These are phyloP conservation scores for Suhomyces panamericanus DNA, from an alignment of 1,139 yeast genomes.

Conservation along the genomic window DNA sequence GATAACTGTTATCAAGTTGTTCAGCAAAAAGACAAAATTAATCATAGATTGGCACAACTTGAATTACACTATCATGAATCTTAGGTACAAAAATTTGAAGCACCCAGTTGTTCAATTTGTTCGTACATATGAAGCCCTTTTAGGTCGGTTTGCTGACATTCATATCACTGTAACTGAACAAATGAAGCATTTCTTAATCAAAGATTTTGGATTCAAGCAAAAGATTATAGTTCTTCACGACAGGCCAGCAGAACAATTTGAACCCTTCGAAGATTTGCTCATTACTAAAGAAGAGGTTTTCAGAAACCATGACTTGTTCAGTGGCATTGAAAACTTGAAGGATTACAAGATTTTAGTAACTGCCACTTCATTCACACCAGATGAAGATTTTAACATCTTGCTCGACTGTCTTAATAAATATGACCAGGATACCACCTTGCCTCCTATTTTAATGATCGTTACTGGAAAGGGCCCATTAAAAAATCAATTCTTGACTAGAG, in stretches of 20 bases:
- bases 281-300: constrained; percentile 36
- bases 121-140: constrained; percentile 53
- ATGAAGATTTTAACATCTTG: constrained; percentile 78
- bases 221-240: constrained; percentile 60
- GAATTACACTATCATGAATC: constrained; percentile 78
- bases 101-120: constrained; percentile 68
- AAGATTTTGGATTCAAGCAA: constrained; percentile 50
- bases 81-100: constrained; percentile 52
- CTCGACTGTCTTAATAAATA: constrained; percentile 66
- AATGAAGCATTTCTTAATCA: constrained; percentile 62
- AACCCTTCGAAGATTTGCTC: constrained; percentile 36
- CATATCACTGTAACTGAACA: constrained; percentile 80
- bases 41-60: constrained; percentile 97
- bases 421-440: constrained; percentile 26
- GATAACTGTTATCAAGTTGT: constrained; percentile 51
- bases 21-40: constrained; percentile 60
- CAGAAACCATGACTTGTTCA: constrained; percentile 40
- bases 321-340: constrained; percentile 25
- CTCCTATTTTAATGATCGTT: constrained; percentile 64
- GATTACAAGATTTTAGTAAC: constrained; percentile 69
- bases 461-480: constrained; percentile 96
- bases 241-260: constrained; percentile 70
- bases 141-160: constrained; percentile 58
- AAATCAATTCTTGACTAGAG: constrained; percentile 46
- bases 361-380: constrained; percentile 94